Percentiles rank a stretch among this genome's conserved stretches.
Evolutionary conservation across 352 stramenopile genomes (phyloP).

Genomic region (Aphanomyces invadans): DNA sequence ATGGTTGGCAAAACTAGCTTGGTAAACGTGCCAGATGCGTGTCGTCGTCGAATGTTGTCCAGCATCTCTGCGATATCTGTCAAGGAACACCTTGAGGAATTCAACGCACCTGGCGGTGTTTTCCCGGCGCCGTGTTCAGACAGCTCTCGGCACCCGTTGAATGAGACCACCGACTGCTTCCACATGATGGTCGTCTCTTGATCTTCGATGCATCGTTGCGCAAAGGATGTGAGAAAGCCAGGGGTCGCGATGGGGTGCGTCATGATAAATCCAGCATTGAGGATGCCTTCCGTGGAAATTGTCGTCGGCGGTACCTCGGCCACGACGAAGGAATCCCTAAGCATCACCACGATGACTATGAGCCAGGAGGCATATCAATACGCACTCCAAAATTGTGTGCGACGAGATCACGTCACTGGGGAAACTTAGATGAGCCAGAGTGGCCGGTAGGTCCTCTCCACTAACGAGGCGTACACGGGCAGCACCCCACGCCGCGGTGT

Average conservation of each 20-base stretch:
- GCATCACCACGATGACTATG: neutral
- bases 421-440: neutral
- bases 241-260: neutral
- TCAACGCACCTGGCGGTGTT: conserved; percentile 9
- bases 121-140: conserved; percentile 13
- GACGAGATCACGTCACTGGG: neutral
- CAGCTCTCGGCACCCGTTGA: conserved; percentile 12
- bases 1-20: conserved; percentile 7
- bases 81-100: neutral
- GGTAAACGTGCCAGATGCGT: conserved; percentile 23
- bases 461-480: neutral
- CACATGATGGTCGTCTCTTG: neutral
- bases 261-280: conserved; percentile 11
- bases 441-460: neutral
- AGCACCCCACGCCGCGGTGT: neutral
- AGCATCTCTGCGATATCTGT: conserved; percentile 5
- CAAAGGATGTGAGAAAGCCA: neutral
- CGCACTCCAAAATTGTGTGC: neutral
- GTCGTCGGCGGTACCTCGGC: neutral
- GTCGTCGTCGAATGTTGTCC: conserved; percentile 23
- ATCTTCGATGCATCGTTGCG: neutral
- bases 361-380: too few relatives aligned
- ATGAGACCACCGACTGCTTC: conserved; percentile 9
- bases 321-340: conserved; percentile 1
- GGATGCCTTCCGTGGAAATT: neutral